Evolutionary conservation across 768 basidiomycete genomes (phyloP).

Genomic region (Glaciozyma antarctica): DNA sequence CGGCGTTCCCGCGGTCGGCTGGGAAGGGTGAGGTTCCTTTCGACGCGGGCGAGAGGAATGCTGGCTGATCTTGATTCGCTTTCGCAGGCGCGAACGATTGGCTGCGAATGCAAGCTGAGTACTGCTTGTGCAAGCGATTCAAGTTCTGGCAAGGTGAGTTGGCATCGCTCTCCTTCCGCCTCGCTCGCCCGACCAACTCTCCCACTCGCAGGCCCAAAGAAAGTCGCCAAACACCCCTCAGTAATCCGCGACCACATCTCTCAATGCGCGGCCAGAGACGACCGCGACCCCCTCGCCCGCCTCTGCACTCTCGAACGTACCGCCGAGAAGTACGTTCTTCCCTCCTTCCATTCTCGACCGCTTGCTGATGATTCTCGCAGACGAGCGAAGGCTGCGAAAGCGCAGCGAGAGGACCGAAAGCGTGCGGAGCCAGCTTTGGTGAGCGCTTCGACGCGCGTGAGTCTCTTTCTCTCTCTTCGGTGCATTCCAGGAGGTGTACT

Average conservation of each 20-base stretch:
- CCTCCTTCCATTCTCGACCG: neutral
- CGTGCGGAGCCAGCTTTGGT: no score
- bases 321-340: neutral
- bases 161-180: no score
- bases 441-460: no score
- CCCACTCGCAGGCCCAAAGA: neutral
- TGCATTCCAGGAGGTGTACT: no score
- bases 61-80: neutral
- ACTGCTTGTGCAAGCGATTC: neutral
- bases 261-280: neutral
- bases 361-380: neutral
- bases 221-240: neutral
- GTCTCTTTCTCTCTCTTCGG: no score
- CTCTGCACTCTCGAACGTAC: neutral
- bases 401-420: no score
- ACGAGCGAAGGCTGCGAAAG: neutral
- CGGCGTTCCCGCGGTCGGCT: neutral
- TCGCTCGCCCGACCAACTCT: neutral
- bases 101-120: neutral
- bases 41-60: neutral
- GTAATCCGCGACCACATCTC: conserved; percentile 1
- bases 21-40: neutral
- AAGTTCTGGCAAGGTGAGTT: neutral
- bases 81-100: neutral
- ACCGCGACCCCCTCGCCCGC: neutral